Evolutionary conservation across 257 asterid species (phyloP).

Genomic region (Nemophila menziesii): DNA sequence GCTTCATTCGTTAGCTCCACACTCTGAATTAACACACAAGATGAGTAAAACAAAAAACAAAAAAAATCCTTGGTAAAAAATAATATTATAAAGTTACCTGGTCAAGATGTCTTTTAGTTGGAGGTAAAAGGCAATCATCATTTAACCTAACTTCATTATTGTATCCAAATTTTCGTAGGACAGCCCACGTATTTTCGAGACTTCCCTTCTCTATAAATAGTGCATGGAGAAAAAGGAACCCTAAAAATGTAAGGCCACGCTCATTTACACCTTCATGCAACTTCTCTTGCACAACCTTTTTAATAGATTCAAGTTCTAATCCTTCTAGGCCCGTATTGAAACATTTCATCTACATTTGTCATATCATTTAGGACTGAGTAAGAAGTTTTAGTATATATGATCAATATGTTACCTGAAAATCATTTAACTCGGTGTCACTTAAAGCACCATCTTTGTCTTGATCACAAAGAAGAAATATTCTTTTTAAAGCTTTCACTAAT

Average conservation of each 20-base stretch:
- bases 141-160: conserved; percentile 83
- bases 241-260: conserved; percentile 87
- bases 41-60: background rate
- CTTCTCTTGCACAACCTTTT: conserved; percentile 92
- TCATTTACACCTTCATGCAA: conserved; percentile 79
- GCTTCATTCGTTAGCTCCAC: conserved; percentile 90
- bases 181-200: conserved; percentile 97
- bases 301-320: conserved; percentile 79
- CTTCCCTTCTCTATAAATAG: conserved; percentile 93
- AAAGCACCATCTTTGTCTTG: conserved; percentile 96
- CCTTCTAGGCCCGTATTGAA: conserved; percentile 89
- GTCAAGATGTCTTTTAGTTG: conserved; percentile 68
- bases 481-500: conserved; percentile 88
- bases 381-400: too few species aligned
- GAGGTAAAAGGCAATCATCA: conserved; percentile 80
- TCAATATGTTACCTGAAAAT: conserved; percentile 58
- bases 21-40: conserved; percentile 39
- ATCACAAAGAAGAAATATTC: conserved; percentile 89
- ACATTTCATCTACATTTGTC: conserved; percentile 66
- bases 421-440: conserved; percentile 85
- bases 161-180: conserved; percentile 90
- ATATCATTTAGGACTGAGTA: too few species aligned
- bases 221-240: conserved; percentile 94
- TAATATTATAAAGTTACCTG: conserved; percentile 51
- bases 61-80: background rate